Base-by-base conservation (phyloP, 179 eudicot species). In the Spergularia azorica region DNA sequence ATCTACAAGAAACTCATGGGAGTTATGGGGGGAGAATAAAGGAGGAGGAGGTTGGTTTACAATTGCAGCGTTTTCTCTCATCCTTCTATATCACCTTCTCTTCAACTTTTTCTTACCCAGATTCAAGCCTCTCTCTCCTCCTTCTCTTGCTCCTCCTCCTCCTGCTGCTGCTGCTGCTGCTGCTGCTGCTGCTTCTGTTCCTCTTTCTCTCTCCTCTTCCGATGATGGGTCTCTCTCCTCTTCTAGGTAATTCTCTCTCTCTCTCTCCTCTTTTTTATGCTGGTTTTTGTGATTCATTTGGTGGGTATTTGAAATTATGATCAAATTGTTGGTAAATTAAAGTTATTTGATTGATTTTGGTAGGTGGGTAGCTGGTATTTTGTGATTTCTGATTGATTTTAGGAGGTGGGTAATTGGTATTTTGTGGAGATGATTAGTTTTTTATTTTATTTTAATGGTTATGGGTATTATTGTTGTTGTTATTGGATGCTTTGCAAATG, bases 21-120 rank as follows among this genome's bases (percentile, higher is more conserved):
- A 75, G 4, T 17, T 71, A 2, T 82, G 79, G 85, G 66, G 41
- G 80, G 82, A 79, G 15, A 79, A 71, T 18, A 82, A 79, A 21
- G 71, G 80, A 70, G 85, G 85, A 26, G 32, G 32, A 17, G 82
- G 82, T 10, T 79, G 59, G 66, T 75, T 59, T 56, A 72, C 82
- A 65, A 0, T 79, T 4, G 41, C 73, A 58, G 85, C 70, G 39
- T 6, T 82, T 16, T 82, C 82, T 21, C 8, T 82, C 55, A 79
- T 82, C 26, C 75, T 79, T 8, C 5, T 82, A 2, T 76, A 72
- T 59, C 85, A 82, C n/a, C 14, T 70, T 5, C 36, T 82, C 2
- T 65, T 26, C 6, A 75, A 75, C 61, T 75, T 16, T 39, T 0
- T 78, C 32, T 26, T 26, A 26, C 32, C 32, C 32, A 26, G 32